Percentiles rank a stretch among this genome's conserved stretches.
phyloP scores from a whole-genome alignment of 2,329 filamentous ascomycete genomes.

The Colletotrichum lentis region DNA sequence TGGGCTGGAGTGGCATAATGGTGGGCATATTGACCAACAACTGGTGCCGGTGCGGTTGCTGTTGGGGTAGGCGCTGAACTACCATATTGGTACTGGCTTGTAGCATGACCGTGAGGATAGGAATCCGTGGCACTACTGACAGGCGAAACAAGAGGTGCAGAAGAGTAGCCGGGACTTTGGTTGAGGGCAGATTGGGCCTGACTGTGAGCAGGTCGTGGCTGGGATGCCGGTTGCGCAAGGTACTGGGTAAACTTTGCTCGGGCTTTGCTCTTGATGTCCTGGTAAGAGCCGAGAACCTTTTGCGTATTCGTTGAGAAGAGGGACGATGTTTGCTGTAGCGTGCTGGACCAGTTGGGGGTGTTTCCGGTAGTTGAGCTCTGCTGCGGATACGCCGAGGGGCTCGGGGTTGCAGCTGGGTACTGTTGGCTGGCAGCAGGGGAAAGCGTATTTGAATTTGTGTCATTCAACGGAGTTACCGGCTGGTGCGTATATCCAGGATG shows the following conservation, averaged over 20 bases:
- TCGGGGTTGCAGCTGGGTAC: background rate
- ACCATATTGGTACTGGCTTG: background rate
- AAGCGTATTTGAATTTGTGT: background rate
- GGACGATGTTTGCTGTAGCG: background rate
- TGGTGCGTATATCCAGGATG: background rate
- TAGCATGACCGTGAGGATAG: no score
- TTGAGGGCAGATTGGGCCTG: background rate
- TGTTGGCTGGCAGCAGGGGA: background rate
- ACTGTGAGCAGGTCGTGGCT: background rate
- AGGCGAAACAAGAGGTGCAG: background rate
- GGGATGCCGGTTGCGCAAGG: background rate
- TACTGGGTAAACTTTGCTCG: slow-evolving; percentile 7
- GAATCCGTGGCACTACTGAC: background rate
- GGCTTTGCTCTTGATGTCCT: slow-evolving; percentile 11
- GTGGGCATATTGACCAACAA: background rate
- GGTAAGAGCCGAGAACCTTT: slow-evolving; percentile 12
- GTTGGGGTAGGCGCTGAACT: background rate
- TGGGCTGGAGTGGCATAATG: background rate
- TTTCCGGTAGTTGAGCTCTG: background rate
- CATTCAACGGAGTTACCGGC: background rate
- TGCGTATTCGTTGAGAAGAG: slow-evolving; percentile 8
- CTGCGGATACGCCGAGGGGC: background rate
- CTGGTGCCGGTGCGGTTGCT: background rate
- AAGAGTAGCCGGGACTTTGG: background rate
- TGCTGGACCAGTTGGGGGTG: background rate